Conservation (phyloP, 1,284 basidiomycete species). For the Fomitopsis schrenkii region DNA sequence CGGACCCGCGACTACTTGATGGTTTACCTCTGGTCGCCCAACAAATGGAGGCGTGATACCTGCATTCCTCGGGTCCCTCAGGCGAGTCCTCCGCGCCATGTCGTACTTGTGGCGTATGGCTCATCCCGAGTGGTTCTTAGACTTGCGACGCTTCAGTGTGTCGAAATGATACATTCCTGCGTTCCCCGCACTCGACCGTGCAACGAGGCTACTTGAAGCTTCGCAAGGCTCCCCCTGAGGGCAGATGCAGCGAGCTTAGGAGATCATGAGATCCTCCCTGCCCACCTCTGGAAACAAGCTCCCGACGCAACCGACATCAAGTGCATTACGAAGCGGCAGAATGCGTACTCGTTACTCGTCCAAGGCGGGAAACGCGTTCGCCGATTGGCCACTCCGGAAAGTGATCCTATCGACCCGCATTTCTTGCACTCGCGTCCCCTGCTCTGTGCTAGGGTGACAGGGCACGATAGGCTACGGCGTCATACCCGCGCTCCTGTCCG, state of each 20-base stretch:
- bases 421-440: slow-evolving; percentile 1
- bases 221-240: background rate
- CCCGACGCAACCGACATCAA: background rate
- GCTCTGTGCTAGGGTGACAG: background rate
- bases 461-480: slow-evolving; percentile 1
- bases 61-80: background rate
- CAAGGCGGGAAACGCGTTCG: background rate
- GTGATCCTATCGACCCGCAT: background rate
- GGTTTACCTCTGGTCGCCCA: background rate
- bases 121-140: background rate
- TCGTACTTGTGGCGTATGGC: background rate
- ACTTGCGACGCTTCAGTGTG: background rate
- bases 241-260: background rate
- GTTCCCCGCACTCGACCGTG: background rate
- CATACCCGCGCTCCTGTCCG: background rate
- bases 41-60: background rate
- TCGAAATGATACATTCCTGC: background rate
- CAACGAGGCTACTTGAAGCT: background rate
- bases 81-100: background rate
- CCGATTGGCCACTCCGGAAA: background rate
- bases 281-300: background rate
- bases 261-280: background rate
- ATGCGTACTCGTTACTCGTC: background rate
- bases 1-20: slow-evolving; percentile 1
- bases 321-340: background rate